Percentiles rank a stretch among this genome's conserved stretches.
Evolutionary conservation across 441 rosid genomes (phyloP).

Genomic region (Croton laevigatus): DNA sequence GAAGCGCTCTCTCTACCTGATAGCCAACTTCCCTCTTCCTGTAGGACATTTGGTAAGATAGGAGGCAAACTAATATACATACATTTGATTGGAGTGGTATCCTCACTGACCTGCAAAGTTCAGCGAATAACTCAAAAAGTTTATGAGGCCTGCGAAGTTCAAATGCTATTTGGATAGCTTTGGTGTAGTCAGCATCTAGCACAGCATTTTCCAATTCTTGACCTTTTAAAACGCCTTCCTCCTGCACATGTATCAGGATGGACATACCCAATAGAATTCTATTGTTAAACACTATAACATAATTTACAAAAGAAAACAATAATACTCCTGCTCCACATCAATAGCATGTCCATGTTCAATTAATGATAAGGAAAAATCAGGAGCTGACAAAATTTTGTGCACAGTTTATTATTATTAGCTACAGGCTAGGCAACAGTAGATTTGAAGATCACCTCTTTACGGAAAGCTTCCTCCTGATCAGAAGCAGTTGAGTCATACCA

Average conservation of each 20-base stretch:
- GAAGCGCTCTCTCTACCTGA: constrained; percentile 62
- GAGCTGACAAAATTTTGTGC: too few relatives aligned
- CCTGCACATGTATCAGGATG: constrained; percentile 47
- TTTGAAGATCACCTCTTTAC: constrained; percentile 58
- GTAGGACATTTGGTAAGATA: constrained; percentile 28
- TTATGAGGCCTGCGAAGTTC: constrained; percentile 81
- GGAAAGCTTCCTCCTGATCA: constrained; percentile 87
- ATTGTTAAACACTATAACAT: background rate
- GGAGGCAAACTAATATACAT: constrained; percentile 2
- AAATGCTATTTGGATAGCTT: constrained; percentile 82
- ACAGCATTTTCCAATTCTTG: constrained; percentile 92
- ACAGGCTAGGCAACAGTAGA: background rate
- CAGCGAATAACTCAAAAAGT: constrained; percentile 70
- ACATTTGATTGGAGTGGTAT: background rate
- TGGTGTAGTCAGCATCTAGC: constrained; percentile 68
- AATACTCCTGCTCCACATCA: too few relatives aligned
- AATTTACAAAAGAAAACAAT: too few relatives aligned
- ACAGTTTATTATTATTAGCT: too few relatives aligned
- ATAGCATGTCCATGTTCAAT: too few relatives aligned
- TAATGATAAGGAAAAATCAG: too few relatives aligned
- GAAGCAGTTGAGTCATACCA: constrained; percentile 90
- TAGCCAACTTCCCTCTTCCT: constrained; percentile 56
- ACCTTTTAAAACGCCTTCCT: constrained; percentile 67
- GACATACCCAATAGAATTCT: background rate
- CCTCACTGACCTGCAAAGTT: constrained; percentile 41